Conservation (phyloP, 495 filamentous ascomycete genomes). For the Xylaria longipes region DNA sequence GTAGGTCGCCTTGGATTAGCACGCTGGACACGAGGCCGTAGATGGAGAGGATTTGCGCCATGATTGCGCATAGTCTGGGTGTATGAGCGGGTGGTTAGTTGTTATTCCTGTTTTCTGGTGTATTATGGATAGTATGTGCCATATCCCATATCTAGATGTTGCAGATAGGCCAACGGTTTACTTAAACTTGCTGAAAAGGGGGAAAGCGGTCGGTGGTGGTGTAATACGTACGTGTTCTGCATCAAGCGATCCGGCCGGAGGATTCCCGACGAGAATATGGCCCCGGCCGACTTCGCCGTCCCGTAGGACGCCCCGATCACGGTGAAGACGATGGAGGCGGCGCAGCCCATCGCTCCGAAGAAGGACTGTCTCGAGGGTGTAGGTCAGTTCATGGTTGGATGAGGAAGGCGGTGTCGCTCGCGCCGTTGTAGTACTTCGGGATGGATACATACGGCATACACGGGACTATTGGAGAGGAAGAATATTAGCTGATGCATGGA, state of each 20-base stretch:
- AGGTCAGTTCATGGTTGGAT: background rate
- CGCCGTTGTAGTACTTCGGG: background rate
- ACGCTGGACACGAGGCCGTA: slow-evolving; percentile 59
- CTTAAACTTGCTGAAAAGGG: slow-evolving; percentile 61
- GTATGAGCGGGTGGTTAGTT: slow-evolving; percentile 9
- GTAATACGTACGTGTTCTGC: slow-evolving; percentile 60
- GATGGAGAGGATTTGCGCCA: slow-evolving; percentile 78
- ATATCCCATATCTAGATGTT: slow-evolving; percentile 64
- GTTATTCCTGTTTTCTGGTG: no score
- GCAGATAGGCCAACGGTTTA: background rate
- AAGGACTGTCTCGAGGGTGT: slow-evolving; percentile 44
- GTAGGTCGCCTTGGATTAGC: slow-evolving; percentile 51
- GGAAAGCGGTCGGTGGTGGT: slow-evolving; percentile 76
- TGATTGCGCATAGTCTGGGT: slow-evolving; percentile 68
- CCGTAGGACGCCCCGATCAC: slow-evolving; percentile 90
- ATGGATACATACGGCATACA: slow-evolving; percentile 48
- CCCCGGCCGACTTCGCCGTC: slow-evolving; percentile 81
- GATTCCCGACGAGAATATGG: slow-evolving; percentile 70
- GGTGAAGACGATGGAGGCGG: slow-evolving; percentile 70
- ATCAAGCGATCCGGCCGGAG: slow-evolving; percentile 79
- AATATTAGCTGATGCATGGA: background rate
- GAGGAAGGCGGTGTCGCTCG: background rate
- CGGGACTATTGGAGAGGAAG: slow-evolving; percentile 37
- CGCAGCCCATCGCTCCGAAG: slow-evolving; percentile 58
- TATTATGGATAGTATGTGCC: slow-evolving; percentile 3